A percentile compares a stretch with the other conserved stretches of the same genome.
These are phyloP conservation scores for Zanthoxylum bungeanum DNA, from an alignment of 345 rosid species.

Conservation along the genomic window DNA sequence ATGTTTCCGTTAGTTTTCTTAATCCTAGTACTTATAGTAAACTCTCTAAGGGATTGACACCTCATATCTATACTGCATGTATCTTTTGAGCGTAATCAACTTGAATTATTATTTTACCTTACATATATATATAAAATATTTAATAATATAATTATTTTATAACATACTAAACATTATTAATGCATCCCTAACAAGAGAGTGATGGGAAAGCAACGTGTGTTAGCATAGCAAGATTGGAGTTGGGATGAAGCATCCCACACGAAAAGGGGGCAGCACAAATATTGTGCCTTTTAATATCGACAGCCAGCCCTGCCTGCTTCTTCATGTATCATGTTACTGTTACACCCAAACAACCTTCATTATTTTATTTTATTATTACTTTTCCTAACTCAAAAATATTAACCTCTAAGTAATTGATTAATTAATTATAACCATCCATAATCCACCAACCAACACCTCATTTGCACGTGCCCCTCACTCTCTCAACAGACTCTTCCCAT, in stretches of 20 bases:
- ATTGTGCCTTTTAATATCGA: conserved; percentile 52
- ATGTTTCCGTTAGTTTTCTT: too few species aligned
- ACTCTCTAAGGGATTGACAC: too few species aligned
- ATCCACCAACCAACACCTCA: conserved; percentile 23
- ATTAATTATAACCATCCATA: background rate
- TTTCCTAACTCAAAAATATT: background rate
- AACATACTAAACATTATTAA: too few species aligned
- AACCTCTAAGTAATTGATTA: background rate
- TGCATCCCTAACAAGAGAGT: too few species aligned
- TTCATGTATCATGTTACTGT: background rate
- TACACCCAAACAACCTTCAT: background rate
- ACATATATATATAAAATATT: too few species aligned
- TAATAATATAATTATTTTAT: too few species aligned
- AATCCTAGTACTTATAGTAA: too few species aligned
- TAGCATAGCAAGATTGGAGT: background rate
- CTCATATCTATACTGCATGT: too few species aligned
- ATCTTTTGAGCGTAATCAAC: too few species aligned
- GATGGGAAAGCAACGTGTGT: background rate
- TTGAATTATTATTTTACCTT: too few species aligned
- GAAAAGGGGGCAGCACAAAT: conserved; percentile 84
- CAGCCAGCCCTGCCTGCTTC: conserved; percentile 14
- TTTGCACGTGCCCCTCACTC: conserved; percentile 45
- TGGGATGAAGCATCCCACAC: conserved; percentile 44
- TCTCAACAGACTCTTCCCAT: conserved; percentile 26
- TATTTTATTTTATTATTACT: background rate